Base-by-base conservation (phyloP, 306 rosid species). In the Rosa lucieae region DNA sequence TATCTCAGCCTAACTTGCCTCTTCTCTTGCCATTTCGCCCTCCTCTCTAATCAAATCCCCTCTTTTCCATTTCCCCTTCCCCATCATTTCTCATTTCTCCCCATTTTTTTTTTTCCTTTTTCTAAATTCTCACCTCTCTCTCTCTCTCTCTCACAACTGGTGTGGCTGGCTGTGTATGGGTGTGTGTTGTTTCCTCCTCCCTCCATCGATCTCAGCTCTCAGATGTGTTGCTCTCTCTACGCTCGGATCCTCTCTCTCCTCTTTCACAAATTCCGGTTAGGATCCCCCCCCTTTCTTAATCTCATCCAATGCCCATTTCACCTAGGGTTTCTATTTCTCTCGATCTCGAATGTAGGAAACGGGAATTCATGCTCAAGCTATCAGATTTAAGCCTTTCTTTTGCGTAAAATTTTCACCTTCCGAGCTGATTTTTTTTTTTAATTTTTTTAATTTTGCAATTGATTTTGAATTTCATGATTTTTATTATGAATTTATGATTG, bases 231-330 rank as follows among this genome's bases (percentile, higher is more conserved):
- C 71, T 35, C 81, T 79, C 81, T 86, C 67, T 70, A 68, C 73
- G 78, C 78, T 81, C 81, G 82, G 80, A 85, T 86, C 80, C 26
- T 82, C 70, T 77, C 62, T 46, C 44, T 69, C 21, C 69, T 89
- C 58, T 65, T 81, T 65, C 72, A 69, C 76, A 80, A 80, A 43
- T 72, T 85, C 74, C 84, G 87, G 89, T 89, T 26, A 75, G 88
- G 84, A 80, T 81, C 69, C 65, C 12, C 63, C 14, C 51, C 51
- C n/a, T 51, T 8, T 51, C 56, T 51, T 53, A n/a, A 53, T 5
- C 18, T 18, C n/a, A 26, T 26, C 8, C 8, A 1, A 44, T 44
- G 39, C 8, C 21, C 17, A 12, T 53, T 49, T 17, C 18, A 14
- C 55, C 55, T 2, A 51, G 37, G 37, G 37, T 32, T 32, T 32